phyloP scores from a whole-genome alignment of 129 eudicot genomes.

The Chrysanthemum seticuspe region DNA sequence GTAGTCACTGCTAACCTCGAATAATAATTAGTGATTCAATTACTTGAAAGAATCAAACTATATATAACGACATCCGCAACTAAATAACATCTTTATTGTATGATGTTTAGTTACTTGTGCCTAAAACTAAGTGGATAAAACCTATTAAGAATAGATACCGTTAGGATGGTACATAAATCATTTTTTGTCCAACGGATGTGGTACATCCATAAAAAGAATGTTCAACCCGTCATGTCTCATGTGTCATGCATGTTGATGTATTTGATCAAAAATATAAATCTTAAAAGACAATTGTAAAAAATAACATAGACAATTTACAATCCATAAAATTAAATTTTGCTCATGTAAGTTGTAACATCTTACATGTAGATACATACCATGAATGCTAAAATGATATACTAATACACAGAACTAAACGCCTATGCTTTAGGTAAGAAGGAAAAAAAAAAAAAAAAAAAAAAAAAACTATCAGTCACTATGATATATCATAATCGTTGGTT shows the following conservation, averaged over 20 bases:
- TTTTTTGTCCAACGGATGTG: too few species aligned
- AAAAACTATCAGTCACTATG: background rate
- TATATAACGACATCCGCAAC: too few species aligned
- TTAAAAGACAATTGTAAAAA: background rate
- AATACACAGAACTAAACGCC: background rate
- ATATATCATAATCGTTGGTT: background rate
- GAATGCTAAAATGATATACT: background rate
- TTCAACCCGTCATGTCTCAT: background rate
- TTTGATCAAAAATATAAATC: background rate
- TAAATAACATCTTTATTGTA: too few species aligned
- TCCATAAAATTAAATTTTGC: too few species aligned
- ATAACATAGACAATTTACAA: background rate
- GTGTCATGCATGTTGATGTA: background rate
- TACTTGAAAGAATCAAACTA: too few species aligned
- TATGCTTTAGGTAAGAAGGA: conserved; percentile 3
- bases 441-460: background rate
- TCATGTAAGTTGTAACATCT: background rate
- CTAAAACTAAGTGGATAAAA: too few species aligned
- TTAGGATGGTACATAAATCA: too few species aligned
- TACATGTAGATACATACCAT: background rate
- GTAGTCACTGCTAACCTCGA: too few species aligned
- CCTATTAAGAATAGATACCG: too few species aligned
- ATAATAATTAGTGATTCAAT: too few species aligned
- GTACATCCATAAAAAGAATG: too few species aligned
- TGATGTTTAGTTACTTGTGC: too few species aligned